Conservation (phyloP, 2,329 filamentous ascomycete species). For the Pseudogymnoascus sp. region DNA sequence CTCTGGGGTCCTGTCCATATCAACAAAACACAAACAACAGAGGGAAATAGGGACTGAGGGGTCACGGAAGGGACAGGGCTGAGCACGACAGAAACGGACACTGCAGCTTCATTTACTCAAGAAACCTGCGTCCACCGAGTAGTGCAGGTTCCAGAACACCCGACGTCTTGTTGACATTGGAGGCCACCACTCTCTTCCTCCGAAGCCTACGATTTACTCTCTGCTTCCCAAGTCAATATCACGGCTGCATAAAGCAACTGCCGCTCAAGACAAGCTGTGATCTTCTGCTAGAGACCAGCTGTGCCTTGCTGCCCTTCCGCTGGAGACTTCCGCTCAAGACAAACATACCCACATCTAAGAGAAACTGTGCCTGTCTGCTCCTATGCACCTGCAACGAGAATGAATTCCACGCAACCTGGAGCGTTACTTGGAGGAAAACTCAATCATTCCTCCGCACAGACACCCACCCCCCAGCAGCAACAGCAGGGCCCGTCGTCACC, state of each 20-base stretch:
- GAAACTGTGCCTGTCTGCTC: neutral
- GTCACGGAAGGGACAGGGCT: neutral
- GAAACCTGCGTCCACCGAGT: neutral
- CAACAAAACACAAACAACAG: neutral
- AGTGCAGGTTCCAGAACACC: neutral
- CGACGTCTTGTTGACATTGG: neutral
- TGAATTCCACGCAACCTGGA: slow-evolving; percentile 28
- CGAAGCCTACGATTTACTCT: neutral
- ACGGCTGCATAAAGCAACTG: neutral
- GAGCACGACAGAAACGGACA: neutral
- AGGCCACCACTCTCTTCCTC: neutral
- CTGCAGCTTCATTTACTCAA: neutral
- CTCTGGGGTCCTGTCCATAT: slow-evolving; percentile 5
- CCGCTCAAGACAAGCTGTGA: neutral
- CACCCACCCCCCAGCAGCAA: slow-evolving; percentile 25
- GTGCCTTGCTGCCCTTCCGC: neutral
- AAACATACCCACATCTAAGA: neutral
- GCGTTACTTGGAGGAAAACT: slow-evolving; percentile 27
- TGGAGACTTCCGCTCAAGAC: neutral
- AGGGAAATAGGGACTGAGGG: neutral
- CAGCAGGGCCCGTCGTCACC: slow-evolving; percentile 20
- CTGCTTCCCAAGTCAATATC: neutral
- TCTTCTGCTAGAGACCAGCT: neutral
- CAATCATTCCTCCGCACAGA: slow-evolving; percentile 25
- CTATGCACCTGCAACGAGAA: slow-evolving; percentile 15